Conservation (phyloP, 2,329 filamentous ascomycete genomes). For the Setomelanomma holmii region DNA sequence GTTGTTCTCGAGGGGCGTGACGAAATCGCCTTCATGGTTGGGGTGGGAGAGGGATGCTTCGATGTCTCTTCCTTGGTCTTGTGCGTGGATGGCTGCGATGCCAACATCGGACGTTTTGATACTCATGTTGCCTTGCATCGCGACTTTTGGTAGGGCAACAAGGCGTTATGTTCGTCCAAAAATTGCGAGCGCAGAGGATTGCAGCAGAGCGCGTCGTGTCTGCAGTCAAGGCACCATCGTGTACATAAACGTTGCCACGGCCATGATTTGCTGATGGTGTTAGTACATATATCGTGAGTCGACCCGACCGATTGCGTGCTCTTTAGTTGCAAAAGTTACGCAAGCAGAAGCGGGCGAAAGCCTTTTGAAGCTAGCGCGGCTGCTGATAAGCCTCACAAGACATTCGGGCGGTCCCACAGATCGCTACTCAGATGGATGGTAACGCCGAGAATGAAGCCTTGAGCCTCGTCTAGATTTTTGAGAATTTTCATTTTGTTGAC, state of each 20-base stretch:
- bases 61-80: not conserved
- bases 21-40: not conserved
- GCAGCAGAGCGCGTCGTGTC: no score
- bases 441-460: not conserved
- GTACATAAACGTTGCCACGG: no score
- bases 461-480: no score
- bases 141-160: no score
- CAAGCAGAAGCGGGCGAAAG: not conserved
- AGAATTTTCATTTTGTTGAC: not conserved
- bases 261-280: not conserved
- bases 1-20: slow-evolving; percentile 14
- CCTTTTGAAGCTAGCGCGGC: not conserved
- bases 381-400: not conserved
- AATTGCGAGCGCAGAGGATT: no score
- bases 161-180: no score
- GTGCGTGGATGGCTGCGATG: not conserved
- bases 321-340: not conserved
- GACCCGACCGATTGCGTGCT: not conserved
- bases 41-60: not conserved
- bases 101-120: no score
- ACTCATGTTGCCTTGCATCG: no score
- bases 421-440: not conserved
- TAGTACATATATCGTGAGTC: not conserved
- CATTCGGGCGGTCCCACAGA: not conserved
- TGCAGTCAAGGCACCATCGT: no score